Percentiles rank a stretch among this genome's conserved stretches.
Conservation (phyloP, 1,284 basidiomycete genomes). For the Cutaneotrichosporon sp. region DNA sequence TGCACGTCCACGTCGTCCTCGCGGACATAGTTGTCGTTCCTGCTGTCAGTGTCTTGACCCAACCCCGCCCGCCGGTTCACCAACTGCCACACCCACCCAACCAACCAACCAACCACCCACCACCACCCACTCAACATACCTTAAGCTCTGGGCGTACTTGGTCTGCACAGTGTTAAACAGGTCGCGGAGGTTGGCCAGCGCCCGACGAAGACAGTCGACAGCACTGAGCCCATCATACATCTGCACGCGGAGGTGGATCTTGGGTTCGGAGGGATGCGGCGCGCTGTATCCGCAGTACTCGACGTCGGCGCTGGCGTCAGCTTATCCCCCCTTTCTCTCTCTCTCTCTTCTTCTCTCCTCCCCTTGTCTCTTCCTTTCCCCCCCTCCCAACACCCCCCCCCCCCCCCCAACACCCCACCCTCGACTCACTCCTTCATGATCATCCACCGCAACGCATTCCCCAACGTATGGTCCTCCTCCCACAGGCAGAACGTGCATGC, state of each 20-base stretch:
- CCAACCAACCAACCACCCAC: no score
- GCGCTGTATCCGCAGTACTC: constrained; percentile 98
- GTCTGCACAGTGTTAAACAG: constrained; percentile 69
- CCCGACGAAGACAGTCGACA: constrained; percentile 69
- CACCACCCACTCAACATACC: constrained; percentile 31
- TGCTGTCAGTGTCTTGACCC: constrained; percentile 18
- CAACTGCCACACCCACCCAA: neutral
- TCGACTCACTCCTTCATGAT: constrained; percentile 91
- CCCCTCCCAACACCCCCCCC: no score
- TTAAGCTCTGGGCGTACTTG: constrained; percentile 63
- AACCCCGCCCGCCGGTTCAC: no score
- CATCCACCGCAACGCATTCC: constrained; percentile 94
- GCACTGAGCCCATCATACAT: constrained; percentile 90
- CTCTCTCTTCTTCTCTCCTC: neutral
- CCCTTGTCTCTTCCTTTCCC: no score
- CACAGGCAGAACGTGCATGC: constrained; percentile 88
- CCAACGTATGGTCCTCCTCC: constrained; percentile 93
- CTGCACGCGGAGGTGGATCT: constrained; percentile 93
- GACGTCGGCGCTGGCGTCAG: constrained; percentile 78
- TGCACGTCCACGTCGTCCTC: constrained; percentile 51
- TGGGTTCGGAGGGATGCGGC: constrained; percentile 94
- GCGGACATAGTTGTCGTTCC: constrained; percentile 42
- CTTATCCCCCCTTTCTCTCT: no score
- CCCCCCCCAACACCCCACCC: no score
- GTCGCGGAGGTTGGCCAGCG: constrained; percentile 71